Evolutionary conservation across 2,329 filamentous ascomycete species (phyloP).

Genomic region (Ceratocystiopsis minuta): DNA sequence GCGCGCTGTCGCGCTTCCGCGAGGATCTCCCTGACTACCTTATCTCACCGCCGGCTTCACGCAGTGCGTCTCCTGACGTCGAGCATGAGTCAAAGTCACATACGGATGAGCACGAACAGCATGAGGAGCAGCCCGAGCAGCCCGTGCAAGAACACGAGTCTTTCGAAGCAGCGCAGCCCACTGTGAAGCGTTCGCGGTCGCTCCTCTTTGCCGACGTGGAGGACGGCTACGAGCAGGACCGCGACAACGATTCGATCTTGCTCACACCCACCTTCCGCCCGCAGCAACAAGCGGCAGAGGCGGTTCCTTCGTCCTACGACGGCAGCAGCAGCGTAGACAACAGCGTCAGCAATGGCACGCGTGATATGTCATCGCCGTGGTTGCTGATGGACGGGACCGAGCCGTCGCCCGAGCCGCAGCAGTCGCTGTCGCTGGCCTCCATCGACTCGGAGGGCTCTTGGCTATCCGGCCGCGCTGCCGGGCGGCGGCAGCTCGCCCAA

Average conservation of each 20-base stretch:
- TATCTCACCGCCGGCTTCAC: conserved; percentile 68
- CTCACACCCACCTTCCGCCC: conserved; percentile 10
- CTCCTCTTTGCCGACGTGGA: conserved; percentile 3
- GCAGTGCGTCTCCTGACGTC: conserved; percentile 59
- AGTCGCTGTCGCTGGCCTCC: conserved; percentile 77
- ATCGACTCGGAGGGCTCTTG: conserved; percentile 93
- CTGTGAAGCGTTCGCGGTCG: no score
- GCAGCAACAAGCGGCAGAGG: conserved; percentile 7
- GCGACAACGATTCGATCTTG: conserved; percentile 11
- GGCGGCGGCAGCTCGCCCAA: conserved; percentile 24
- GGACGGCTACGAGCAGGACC: conserved; percentile 4
- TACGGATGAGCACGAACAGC: no score
- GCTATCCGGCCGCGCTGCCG: conserved; percentile 56
- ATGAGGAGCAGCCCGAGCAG: no score
- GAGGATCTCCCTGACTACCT: conserved; percentile 82
- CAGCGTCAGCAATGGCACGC: conserved; percentile 16
- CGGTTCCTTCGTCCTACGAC: not conserved
- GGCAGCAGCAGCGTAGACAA: conserved; percentile 2
- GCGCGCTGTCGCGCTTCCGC: conserved; percentile 77
- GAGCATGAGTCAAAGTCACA: conserved; percentile 15
- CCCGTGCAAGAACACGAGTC: not conserved
- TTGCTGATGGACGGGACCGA: conserved; percentile 19
- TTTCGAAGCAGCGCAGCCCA: not conserved
- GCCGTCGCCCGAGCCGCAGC: conserved; percentile 40
- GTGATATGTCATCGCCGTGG: conserved; percentile 27